Evolutionary conservation across 257 asterid genomes (phyloP).

Genomic region (Petunia secreta): DNA sequence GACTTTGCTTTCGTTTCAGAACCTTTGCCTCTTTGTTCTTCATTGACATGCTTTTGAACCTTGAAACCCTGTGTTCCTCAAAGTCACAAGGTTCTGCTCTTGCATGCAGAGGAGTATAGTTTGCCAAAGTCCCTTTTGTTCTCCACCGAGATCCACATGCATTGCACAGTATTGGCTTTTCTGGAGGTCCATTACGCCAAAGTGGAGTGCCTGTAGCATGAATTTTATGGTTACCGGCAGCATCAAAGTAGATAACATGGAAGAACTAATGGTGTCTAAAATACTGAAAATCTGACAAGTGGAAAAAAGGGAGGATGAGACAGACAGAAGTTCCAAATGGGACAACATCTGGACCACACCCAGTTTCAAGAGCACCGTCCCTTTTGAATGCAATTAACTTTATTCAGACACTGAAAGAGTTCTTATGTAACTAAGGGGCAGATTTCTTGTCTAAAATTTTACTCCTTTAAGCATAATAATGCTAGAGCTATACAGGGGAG

Average conservation of each 20-base stretch:
- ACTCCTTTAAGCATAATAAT: too few species aligned
- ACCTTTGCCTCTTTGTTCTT: conserved; percentile 69
- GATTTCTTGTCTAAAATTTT: too few species aligned
- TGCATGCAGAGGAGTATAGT: conserved; percentile 93
- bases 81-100: conserved; percentile 74
- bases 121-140: conserved; percentile 87
- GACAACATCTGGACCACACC: too few species aligned
- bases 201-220: conserved; percentile 76
- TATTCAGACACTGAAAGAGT: too few species aligned
- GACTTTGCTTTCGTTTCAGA: conserved; percentile 65
- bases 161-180: conserved; percentile 96
- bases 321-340: too few species aligned
- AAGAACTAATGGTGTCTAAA: not conserved
- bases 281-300: not conserved
- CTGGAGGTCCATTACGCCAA: conserved; percentile 99
- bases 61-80: conserved; percentile 60
- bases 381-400: too few species aligned
- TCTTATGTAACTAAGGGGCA: too few species aligned
- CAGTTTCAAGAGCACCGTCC: too few species aligned
- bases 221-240: not conserved
- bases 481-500: too few species aligned
- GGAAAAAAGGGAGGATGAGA: too few species aligned
- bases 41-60: conserved; percentile 54
- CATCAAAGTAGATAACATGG: not conserved
- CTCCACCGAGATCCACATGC: conserved; percentile 99